phyloP scores from a whole-genome alignment of 148 eudicot genomes.

The Linanthus parryae region DNA sequence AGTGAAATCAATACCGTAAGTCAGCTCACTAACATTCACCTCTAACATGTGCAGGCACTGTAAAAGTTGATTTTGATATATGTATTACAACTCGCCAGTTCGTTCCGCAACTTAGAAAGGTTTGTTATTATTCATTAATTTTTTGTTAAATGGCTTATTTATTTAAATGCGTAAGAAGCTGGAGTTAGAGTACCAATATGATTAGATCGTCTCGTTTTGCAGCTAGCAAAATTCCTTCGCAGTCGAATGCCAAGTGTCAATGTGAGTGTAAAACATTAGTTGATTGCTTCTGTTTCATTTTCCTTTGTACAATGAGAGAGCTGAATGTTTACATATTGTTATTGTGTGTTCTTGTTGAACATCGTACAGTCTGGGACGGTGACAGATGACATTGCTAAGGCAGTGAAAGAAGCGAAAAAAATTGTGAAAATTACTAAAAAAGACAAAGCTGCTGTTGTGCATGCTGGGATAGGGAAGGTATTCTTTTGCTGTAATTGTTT shows the following conservation, averaged over 20 bases:
- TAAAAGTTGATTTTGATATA: constrained; percentile 81
- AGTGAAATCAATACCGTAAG: neutral
- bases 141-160: neutral
- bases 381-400: constrained; percentile 61
- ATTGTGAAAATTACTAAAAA: constrained; percentile 66
- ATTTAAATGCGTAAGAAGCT: no score
- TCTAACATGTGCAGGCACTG: constrained; percentile 31
- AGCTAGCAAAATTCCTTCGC: constrained; percentile 68
- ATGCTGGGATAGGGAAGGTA: constrained; percentile 94
- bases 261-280: constrained; percentile 30
- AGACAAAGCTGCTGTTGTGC: constrained; percentile 81
- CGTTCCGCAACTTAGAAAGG: constrained; percentile 71
- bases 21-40: neutral
- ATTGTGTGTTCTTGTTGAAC: neutral
- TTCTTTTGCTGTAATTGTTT: neutral
- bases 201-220: constrained; percentile 15
- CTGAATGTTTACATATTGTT: neutral
- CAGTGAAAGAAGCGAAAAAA: constrained; percentile 77
- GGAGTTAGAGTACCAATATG: no score
- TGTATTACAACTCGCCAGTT: constrained; percentile 84
- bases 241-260: constrained; percentile 74
- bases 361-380: constrained; percentile 68
- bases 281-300: neutral
- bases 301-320: neutral
- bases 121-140: constrained; percentile 30